Evolutionary conservation across 2,329 filamentous ascomycete species (phyloP), one percentile per base, ranked within the genome.

Genomic region (Cryphonectria nitschkei): DNA sequence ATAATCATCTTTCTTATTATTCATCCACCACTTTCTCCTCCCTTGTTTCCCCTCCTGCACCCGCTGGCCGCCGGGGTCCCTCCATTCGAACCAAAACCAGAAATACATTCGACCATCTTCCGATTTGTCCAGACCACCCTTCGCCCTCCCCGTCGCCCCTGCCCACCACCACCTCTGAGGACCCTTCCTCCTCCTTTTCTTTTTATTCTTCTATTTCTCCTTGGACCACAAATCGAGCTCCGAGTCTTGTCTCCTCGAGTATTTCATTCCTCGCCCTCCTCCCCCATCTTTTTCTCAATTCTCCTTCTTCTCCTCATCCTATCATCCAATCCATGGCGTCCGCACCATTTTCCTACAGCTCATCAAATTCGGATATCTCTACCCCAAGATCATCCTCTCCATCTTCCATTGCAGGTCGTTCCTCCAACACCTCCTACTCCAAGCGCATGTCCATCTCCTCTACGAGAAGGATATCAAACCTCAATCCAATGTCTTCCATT

Each of bases 401-500:
- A 64, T 84, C 84, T 37, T 81, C 83, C 70, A 84, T 84, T 73
- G 85, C 85, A 67, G 82, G 78, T 73, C 84, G 82, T 72, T 85
- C 84, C 58, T 85, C 84, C 70, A 83, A 84, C 76, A 84, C 84
- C 66, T 84, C 86, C 76, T 81, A 85, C 78, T 83, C 85, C 80
- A 84, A 85, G 81, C 84, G 82, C 76, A 80, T 84, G 74, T 86
- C 84, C 76, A 78, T 85, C 72, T 86, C 82, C 69, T 77, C 84
- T 71, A 39, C 58, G 81, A 83, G 86, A 75, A 84, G 84, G 72
- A 82, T 86, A 74, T 84, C 85, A 67, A 79, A 84, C 73, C 82
- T 85, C 74, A 87, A 89, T 76, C 87, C 87, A 74, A 84, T 88
- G 82, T 85, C 86, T 74, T 81, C 85, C 68, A 81, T 90, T 77